phyloP scores from a whole-genome alignment of 2,329 filamentous ascomycete species.

The Cercospora janseana region DNA sequence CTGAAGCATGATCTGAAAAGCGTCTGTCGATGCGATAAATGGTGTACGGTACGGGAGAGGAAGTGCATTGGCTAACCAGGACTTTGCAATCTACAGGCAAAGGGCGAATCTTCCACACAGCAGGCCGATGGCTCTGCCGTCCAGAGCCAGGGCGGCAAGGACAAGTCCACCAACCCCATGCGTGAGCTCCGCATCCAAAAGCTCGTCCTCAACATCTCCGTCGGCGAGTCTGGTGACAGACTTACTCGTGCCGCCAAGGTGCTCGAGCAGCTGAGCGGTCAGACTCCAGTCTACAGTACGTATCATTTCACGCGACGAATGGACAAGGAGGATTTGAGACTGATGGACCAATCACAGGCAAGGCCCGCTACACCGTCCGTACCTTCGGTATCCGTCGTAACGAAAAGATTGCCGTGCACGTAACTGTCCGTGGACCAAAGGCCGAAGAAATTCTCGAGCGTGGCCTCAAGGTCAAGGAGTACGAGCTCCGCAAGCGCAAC shows the following conservation, averaged over 20 bases:
- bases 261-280: conserved; percentile 98
- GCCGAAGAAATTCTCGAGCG: conserved; percentile 99
- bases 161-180: conserved; percentile 96
- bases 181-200: conserved; percentile 99
- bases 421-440: conserved; percentile 98
- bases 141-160: conserved; percentile 41
- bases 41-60: conserved; percentile 19
- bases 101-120: conserved; percentile 32
- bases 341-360: conserved; percentile 59
- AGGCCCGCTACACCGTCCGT: conserved; percentile 99
- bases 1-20: conserved; percentile 13
- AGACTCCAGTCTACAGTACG: conserved; percentile 99
- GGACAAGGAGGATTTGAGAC: not conserved
- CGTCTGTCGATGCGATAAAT: conserved; percentile 14
- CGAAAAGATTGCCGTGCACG: conserved; percentile 99
- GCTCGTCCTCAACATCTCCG: conserved; percentile 98
- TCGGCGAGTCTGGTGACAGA: conserved; percentile 99
- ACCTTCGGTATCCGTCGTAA: conserved; percentile 99
- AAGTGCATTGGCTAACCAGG: conserved; percentile 19
- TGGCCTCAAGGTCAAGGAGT: conserved; percentile 99
- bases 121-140: conserved; percentile 36
- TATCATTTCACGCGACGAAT: conserved; percentile 27
- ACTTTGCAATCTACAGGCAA: conserved; percentile 25
- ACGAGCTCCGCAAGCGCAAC: conserved; percentile 99
- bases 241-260: conserved; percentile 99